phyloP scores from a whole-genome alignment of 768 basidiomycete species.

The Agaricus subrufescens region DNA sequence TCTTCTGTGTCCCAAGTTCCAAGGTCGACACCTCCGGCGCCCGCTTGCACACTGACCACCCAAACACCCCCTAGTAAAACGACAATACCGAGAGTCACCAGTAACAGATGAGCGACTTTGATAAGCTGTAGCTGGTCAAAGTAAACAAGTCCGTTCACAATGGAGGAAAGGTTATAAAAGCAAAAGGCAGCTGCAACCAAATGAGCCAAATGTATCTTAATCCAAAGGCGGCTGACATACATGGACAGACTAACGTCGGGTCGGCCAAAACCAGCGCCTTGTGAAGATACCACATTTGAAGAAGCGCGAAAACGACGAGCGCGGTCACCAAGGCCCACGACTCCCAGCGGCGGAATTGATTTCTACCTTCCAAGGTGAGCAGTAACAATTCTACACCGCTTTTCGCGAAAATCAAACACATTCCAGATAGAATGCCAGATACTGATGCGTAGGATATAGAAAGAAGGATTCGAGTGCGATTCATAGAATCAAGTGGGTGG shows the following conservation, averaged over 20 bases:
- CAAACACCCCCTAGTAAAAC: slow-evolving; percentile 85
- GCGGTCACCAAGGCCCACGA: slow-evolving; percentile 77
- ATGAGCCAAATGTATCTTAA: slow-evolving; percentile 14
- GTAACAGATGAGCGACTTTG: slow-evolving; percentile 57
- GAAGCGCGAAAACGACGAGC: slow-evolving; percentile 66
- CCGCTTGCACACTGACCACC: slow-evolving; percentile 78
- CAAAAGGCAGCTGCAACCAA: slow-evolving; percentile 75
- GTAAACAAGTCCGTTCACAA: slow-evolving; percentile 86
- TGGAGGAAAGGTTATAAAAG: slow-evolving; percentile 91
- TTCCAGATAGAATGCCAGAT: slow-evolving; percentile 85
- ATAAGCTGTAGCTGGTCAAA: slow-evolving; percentile 82
- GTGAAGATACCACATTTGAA: slow-evolving; percentile 84
- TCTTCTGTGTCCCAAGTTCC: slow-evolving; percentile 44
- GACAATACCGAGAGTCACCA: slow-evolving; percentile 74
- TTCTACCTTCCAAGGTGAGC: slow-evolving; percentile 66
- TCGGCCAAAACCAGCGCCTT: slow-evolving; percentile 76
- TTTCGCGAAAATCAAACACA: slow-evolving; percentile 93
- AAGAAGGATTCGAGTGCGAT: slow-evolving; percentile 54
- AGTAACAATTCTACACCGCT: slow-evolving; percentile 87
- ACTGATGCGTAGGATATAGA: slow-evolving; percentile 85
- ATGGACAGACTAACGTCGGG: slow-evolving; percentile 82
- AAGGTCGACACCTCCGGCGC: slow-evolving; percentile 44
- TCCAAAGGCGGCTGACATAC: slow-evolving; percentile 37
- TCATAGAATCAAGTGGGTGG: slow-evolving; percentile 19
- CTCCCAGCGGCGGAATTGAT: slow-evolving; percentile 83